phyloP scores from a whole-genome alignment of 2,329 filamentous ascomycete species.

The Aspergillus thermomutatus region DNA sequence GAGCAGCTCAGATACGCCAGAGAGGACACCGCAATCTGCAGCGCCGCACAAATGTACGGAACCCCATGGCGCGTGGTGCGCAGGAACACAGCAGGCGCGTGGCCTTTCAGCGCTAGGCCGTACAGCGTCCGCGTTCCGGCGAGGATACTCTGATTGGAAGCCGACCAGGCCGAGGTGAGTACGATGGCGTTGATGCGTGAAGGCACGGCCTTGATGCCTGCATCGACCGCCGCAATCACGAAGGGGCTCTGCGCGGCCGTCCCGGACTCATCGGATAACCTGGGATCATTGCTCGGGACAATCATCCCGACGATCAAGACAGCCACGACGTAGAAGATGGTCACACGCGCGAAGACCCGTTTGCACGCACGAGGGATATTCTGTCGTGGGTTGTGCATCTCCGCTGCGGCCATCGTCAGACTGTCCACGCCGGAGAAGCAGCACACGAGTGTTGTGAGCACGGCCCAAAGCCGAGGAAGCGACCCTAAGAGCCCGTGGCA shows the following conservation, averaged over 20 bases:
- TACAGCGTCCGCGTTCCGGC: slow-evolving; percentile 53
- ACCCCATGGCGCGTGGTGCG: slow-evolving; percentile 33
- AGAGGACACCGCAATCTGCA: slow-evolving; percentile 41
- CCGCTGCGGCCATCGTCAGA: slow-evolving; percentile 55
- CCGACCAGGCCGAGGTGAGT: slow-evolving; percentile 67
- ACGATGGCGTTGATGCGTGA: slow-evolving; percentile 75
- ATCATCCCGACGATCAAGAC: slow-evolving; percentile 59
- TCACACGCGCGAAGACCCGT: slow-evolving; percentile 54
- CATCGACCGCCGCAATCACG: slow-evolving; percentile 68
- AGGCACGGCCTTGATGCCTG: slow-evolving; percentile 64
- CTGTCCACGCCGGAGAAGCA: slow-evolving; percentile 44
- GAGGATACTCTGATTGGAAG: slow-evolving; percentile 64
- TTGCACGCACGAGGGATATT: slow-evolving; percentile 55
- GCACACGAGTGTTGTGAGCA: slow-evolving; percentile 42
- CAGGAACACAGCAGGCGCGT: slow-evolving; percentile 52
- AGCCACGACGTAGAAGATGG: slow-evolving; percentile 57
- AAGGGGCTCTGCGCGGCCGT: slow-evolving; percentile 51
- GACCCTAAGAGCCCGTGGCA: slow-evolving; percentile 54
- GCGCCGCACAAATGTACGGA: slow-evolving; percentile 41
- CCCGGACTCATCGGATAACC: slow-evolving; percentile 15
- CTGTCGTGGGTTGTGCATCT: slow-evolving; percentile 51
- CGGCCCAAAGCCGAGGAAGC: slow-evolving; percentile 61
- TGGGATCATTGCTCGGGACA: slow-evolving; percentile 52
- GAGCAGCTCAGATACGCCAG: slow-evolving; percentile 46
- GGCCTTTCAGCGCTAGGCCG: slow-evolving; percentile 45